A percentile compares a stretch with the other conserved stretches of the same genome.
These are phyloP conservation scores for Lolium multiflorum DNA, from an alignment of 176 grass and related monocot genomes.

Conservation along the genomic window DNA sequence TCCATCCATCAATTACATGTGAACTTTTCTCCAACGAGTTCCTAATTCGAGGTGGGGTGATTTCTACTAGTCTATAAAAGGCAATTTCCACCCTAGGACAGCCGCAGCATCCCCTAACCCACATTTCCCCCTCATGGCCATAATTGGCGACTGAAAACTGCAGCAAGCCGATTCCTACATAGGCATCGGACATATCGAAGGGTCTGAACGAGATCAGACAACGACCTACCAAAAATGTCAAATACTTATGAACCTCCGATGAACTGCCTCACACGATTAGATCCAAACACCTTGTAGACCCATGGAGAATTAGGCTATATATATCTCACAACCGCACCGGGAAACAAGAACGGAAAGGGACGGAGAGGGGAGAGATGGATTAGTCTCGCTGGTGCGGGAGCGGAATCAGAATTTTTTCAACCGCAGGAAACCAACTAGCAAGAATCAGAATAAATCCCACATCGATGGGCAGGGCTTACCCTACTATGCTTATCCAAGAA, in stretches of 20 bases:
- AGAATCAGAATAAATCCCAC: neutral
- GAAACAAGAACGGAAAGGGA: neutral
- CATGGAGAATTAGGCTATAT: neutral
- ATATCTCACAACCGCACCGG: neutral
- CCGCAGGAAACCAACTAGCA: neutral
- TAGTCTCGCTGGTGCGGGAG: neutral
- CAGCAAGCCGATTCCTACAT: neutral
- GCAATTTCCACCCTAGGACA: neutral
- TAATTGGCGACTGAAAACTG: neutral
- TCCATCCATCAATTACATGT: too few species aligned
- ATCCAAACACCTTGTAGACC: conserved; percentile 18
- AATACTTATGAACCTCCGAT: neutral
- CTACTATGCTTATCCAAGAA: neutral
- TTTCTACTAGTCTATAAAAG: neutral
- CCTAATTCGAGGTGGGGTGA: neutral
- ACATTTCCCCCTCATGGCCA: neutral
- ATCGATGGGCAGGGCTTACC: neutral
- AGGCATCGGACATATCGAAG: conserved; percentile 11
- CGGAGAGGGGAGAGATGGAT: neutral
- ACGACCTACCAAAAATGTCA: neutral
- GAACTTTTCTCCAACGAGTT: neutral
- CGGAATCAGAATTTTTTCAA: neutral
- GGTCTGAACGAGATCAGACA: neutral
- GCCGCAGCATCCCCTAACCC: neutral
- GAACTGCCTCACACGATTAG: conserved; percentile 9